These are phyloP conservation scores for Alopecurus myosuroides DNA, from an alignment of 176 grass and related monocot genomes.

Conservation along the genomic window DNA sequence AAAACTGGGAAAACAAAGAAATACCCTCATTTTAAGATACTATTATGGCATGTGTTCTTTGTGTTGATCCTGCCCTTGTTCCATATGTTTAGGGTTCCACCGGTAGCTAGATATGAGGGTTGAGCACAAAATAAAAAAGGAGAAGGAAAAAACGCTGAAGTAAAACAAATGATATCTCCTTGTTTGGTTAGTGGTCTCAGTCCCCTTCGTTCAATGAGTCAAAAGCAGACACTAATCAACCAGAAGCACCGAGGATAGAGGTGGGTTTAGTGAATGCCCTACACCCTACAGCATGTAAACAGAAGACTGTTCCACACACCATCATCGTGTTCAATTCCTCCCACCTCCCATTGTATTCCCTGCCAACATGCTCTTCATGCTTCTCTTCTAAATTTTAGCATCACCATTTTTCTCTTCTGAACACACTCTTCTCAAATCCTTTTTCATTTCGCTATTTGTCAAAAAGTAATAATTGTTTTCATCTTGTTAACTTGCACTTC, in stretches of 20 bases:
- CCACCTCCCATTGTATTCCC: neutral
- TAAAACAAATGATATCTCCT: neutral
- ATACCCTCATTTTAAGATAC: too few species aligned
- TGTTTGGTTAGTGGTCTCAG: neutral
- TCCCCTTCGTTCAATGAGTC: neutral
- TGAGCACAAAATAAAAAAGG: neutral
- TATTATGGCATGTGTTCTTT: constrained; percentile 12
- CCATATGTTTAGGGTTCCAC: neutral
- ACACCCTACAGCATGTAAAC: neutral
- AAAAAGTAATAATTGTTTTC: neutral
- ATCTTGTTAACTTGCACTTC: neutral
- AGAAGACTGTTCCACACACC: neutral
- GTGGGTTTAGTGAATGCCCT: neutral
- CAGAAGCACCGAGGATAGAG: neutral
- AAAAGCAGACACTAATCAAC: neutral
- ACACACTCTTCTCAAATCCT: neutral
- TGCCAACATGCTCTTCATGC: neutral
- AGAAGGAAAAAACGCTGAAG: neutral
- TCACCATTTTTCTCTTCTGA: neutral
- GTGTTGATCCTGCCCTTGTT: neutral
- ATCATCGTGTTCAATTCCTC: neutral
- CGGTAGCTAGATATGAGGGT: neutral
- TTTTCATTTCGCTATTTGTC: neutral
- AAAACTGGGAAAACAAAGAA: neutral
- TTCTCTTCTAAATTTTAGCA: neutral